A percentile compares a stretch with the other conserved stretches of the same genome.
Evolutionary conservation across 108 stramenopile genomes (phyloP).

Genomic region (Cyclotella choctawhatcheeana): DNA sequence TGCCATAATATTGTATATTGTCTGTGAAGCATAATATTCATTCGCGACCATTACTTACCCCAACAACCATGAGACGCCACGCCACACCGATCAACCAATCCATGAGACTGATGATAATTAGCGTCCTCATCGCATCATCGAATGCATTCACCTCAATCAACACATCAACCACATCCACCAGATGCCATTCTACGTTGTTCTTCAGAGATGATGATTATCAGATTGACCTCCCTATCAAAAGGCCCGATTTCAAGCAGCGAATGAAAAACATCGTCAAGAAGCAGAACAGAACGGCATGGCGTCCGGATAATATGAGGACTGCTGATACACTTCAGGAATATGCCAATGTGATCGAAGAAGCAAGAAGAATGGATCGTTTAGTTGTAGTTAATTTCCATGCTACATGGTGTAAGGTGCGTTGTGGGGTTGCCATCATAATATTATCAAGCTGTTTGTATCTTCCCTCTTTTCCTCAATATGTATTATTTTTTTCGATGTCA

Average conservation of each 20-base stretch:
- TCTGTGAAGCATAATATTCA: not conserved
- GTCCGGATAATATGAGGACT: conserved; percentile 55
- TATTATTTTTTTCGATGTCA: not conserved
- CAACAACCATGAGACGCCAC: not conserved
- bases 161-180: not conserved
- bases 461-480: too few relatives aligned
- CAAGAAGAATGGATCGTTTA: conserved; percentile 36
- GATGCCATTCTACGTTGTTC: conserved; percentile 19
- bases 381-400: conserved; percentile 76
- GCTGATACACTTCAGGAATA: conserved; percentile 62
- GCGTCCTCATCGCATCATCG: not conserved
- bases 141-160: conserved; percentile 9
- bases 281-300: conserved; percentile 15
- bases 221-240: not conserved
- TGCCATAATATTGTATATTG: too few relatives aligned
- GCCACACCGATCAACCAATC: not conserved
- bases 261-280: conserved; percentile 35
- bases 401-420: conserved; percentile 75
- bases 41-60: not conserved
- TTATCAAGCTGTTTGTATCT: too few relatives aligned
- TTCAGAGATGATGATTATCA: conserved; percentile 22
- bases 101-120: not conserved
- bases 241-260: conserved; percentile 33
- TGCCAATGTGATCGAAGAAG: conserved; percentile 63
- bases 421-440: too few relatives aligned